Conservation (phyloP, 192 early-diverging fungal genomes). For the Dispira parvispora region DNA sequence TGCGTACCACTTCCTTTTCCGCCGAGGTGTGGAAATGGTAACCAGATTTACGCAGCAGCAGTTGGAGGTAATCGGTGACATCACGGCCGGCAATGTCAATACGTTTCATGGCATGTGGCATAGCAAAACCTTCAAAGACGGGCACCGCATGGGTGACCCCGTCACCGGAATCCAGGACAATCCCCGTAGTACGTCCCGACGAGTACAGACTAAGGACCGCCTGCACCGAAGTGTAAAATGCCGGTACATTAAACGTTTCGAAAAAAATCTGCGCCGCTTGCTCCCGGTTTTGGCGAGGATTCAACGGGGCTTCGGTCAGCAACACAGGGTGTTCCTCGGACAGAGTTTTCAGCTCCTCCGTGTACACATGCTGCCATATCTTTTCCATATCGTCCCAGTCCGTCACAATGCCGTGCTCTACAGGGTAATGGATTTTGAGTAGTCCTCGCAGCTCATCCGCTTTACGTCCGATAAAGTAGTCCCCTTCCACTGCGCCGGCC, state of each 20-base stretch:
- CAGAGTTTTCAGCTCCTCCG: conserved; percentile 87
- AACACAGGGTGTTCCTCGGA: conserved; percentile 98
- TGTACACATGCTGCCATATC: conserved; percentile 95
- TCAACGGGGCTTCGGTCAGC: conserved; percentile 92
- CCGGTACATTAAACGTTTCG: conserved; percentile 98
- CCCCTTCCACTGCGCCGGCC: conserved; percentile 95
- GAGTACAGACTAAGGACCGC: conserved; percentile 95
- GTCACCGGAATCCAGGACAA: conserved; percentile 92
- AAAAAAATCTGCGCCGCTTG: conserved; percentile 93
- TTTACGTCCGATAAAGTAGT: conserved; percentile 86
- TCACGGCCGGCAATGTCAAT: conserved; percentile 93
- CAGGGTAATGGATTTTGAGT: conserved; percentile 83
- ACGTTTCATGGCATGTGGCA: conserved; percentile 82
- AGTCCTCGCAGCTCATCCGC: conserved; percentile 95
- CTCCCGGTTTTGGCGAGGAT: conserved; percentile 85
- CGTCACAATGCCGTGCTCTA: conserved; percentile 92
- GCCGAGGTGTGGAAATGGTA: conserved; percentile 80
- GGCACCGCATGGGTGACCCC: conserved; percentile 92
- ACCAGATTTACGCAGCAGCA: conserved; percentile 84
- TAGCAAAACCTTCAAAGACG: conserved; percentile 92
- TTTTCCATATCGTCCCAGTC: conserved; percentile 99
- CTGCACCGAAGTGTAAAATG: conserved; percentile 92
- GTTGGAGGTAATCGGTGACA: conserved; percentile 79
- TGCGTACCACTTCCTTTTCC: conserved; percentile 87
- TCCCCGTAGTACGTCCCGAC: conserved; percentile 91